A percentile compares a stretch with the other conserved stretches of the same genome.
Evolutionary conservation across 2,329 filamentous ascomycete genomes (phyloP).

Genomic region (Alternaria dauci): DNA sequence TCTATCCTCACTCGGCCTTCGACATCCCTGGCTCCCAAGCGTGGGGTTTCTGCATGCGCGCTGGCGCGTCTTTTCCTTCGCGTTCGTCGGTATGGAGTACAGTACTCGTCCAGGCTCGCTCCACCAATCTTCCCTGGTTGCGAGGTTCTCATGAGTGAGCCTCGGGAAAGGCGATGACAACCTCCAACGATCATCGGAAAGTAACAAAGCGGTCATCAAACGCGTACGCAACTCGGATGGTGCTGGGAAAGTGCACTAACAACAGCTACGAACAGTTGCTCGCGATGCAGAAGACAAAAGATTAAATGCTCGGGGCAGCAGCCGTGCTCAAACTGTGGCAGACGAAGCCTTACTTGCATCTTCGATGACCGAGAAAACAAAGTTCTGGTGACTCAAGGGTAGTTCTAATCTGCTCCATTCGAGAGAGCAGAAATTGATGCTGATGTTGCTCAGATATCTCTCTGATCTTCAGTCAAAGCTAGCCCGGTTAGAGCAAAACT

Average conservation of each 20-base stretch:
- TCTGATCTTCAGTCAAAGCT: constrained; percentile 37
- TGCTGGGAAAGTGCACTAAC: background rate
- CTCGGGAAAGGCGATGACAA: constrained; percentile 24
- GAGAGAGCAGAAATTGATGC: background rate
- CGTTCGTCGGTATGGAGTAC: background rate
- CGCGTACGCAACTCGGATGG: constrained; percentile 17
- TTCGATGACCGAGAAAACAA: constrained; percentile 47
- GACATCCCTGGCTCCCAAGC: background rate
- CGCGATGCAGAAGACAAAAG: constrained; percentile 42
- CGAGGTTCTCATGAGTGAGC: background rate
- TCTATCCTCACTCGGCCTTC: background rate
- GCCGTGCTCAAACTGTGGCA: constrained; percentile 40
- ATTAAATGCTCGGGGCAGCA: constrained; percentile 46
- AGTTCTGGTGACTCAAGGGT: constrained; percentile 42
- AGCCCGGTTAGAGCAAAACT: constrained; percentile 25
- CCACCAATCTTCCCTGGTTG: background rate
- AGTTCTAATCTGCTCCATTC: background rate
- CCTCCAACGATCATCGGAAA: constrained; percentile 31
- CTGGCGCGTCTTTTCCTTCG: background rate
- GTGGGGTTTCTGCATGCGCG: constrained; percentile 1
- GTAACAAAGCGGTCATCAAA: constrained; percentile 40
- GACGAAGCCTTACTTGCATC: constrained; percentile 36
- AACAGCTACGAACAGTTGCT: constrained; percentile 28
- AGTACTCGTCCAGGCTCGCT: background rate
- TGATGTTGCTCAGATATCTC: constrained; percentile 31